Evolutionary conservation across 2,329 filamentous ascomycete species (phyloP).

Genomic region (Teratosphaeriaceae sp.): DNA sequence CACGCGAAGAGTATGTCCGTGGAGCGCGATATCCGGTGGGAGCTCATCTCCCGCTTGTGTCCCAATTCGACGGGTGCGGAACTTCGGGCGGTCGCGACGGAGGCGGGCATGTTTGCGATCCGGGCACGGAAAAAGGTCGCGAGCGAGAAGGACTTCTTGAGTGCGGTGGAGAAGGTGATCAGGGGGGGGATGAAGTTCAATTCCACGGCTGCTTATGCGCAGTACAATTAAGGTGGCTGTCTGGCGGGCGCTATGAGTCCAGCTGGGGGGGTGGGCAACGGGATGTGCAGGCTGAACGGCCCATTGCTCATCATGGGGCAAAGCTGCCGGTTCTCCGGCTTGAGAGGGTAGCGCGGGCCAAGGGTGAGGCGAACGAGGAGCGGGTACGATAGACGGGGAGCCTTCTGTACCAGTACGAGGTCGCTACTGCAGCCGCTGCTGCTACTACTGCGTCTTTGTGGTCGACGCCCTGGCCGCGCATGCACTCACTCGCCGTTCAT

Average conservation of each 20-base stretch:
- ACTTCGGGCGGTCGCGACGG: conserved; percentile 90
- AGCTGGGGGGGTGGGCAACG: no score
- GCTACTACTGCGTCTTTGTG: neutral
- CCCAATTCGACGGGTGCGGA: conserved; percentile 97
- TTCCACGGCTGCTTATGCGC: conserved; percentile 95
- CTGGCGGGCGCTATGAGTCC: no score
- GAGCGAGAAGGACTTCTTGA: conserved; percentile 97
- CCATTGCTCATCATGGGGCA: no score
- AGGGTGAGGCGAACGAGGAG: neutral
- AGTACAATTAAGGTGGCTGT: conserved; percentile 73
- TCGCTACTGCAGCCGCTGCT: neutral
- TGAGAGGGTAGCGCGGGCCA: no score
- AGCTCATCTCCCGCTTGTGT: conserved; percentile 93
- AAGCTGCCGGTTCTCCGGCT: no score
- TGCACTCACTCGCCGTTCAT: no score
- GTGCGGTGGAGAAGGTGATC: conserved; percentile 98
- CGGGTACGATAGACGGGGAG: neutral
- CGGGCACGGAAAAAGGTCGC: conserved; percentile 92
- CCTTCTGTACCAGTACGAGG: neutral
- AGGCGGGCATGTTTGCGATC: conserved; percentile 98
- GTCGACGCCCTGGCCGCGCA: no score
- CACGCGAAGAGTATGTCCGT: conserved; percentile 99
- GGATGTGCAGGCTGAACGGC: no score
- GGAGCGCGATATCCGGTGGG: conserved; percentile 97
- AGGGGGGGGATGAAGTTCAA: conserved; percentile 99